Evolutionary conservation across 805 yeast species (phyloP).

Genomic region (Danielia reshetovae): DNA sequence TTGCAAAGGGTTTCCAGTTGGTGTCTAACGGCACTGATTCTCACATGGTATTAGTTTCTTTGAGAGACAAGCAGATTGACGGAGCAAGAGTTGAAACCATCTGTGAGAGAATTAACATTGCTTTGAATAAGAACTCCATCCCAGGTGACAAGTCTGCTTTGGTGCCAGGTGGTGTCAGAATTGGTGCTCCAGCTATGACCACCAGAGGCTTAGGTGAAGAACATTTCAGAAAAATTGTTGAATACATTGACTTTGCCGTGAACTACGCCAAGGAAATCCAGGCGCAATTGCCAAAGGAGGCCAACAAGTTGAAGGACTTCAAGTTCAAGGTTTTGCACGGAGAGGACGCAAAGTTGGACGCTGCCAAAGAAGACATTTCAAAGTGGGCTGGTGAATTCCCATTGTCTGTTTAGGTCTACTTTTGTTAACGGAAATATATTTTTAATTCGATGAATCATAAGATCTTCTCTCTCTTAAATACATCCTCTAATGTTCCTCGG

Average conservation of each 20-base stretch:
- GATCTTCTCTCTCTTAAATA: conserved; percentile 20
- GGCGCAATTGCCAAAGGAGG: conserved; percentile 78
- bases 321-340: conserved; percentile 63
- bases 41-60: conserved; percentile 88
- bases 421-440: conserved; percentile 1
- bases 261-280: conserved; percentile 71
- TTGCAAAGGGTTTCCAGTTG: conserved; percentile 66
- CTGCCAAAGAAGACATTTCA: conserved; percentile 72
- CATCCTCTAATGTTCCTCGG: conserved; percentile 27
- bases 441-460: not conserved
- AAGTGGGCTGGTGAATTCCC: conserved; percentile 92
- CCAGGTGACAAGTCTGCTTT: conserved; percentile 97
- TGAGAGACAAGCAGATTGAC: conserved; percentile 86
- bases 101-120: conserved; percentile 90
- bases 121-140: conserved; percentile 94
- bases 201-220: conserved; percentile 91
- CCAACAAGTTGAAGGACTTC: conserved; percentile 94
- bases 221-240: conserved; percentile 77
- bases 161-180: conserved; percentile 95
- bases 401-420: conserved; percentile 40
- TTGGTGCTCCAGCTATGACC: conserved; percentile 98
- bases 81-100: conserved; percentile 97
- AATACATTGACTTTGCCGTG: conserved; percentile 58
- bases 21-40: conserved; percentile 97
- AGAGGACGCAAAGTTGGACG: conserved; percentile 57